Conservation (phyloP, 2,329 filamentous ascomycete species). For the Talaromyces islandicus region DNA sequence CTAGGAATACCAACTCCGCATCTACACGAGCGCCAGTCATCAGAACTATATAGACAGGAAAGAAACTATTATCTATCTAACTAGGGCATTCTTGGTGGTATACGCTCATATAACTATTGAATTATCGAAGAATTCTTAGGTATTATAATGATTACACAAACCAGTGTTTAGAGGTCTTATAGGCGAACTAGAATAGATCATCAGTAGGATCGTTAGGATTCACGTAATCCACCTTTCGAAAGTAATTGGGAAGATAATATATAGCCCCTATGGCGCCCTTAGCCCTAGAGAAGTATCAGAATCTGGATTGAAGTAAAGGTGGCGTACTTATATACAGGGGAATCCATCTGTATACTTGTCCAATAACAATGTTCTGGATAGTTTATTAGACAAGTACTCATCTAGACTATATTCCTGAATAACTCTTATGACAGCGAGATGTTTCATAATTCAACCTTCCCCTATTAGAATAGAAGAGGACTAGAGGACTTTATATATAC, state of each 20-base stretch:
- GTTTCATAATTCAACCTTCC: conserved; percentile 26
- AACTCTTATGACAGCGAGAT: conserved; percentile 30
- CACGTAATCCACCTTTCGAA: not conserved
- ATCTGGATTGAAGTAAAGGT: not conserved
- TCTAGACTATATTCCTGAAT: conserved; percentile 26
- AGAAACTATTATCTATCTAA: conserved; percentile 5
- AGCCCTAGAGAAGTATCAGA: not conserved
- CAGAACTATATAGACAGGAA: not conserved
- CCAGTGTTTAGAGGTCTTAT: not conserved
- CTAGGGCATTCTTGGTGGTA: conserved; percentile 3
- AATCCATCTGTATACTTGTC: conserved; percentile 20
- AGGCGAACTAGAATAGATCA: not conserved
- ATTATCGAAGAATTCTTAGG: not conserved
- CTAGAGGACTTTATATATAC: not conserved
- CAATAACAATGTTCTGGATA: conserved; percentile 22
- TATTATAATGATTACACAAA: not conserved
- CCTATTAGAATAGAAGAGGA: not conserved
- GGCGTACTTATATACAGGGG: conserved; percentile 19
- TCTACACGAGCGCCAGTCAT: not conserved
- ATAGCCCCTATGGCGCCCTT: not conserved
- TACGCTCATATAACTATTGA: conserved; percentile 4
- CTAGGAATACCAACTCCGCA: not conserved
- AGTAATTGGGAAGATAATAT: not conserved
- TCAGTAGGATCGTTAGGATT: not conserved
- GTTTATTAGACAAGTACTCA: conserved; percentile 27